A percentile compares a stretch with the other conserved stretches of the same genome.
These are phyloP conservation scores for Septoria linicola DNA, from an alignment of 2,329 filamentous ascomycete species.

Conservation along the genomic window DNA sequence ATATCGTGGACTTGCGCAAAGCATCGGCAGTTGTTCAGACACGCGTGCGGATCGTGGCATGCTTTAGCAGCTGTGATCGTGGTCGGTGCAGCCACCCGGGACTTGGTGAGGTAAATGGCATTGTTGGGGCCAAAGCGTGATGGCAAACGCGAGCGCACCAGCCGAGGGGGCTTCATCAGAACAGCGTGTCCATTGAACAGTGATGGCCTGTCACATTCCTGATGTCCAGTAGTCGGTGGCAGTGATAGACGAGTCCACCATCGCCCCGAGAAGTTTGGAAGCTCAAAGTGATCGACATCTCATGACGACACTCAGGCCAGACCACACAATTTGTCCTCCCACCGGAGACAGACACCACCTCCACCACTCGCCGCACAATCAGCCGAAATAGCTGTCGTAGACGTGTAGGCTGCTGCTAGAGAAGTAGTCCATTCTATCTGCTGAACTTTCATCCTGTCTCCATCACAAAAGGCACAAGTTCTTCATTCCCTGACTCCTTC, in stretches of 20 bases:
- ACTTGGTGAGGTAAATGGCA: conserved; percentile 9
- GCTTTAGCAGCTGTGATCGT: conserved; percentile 4
- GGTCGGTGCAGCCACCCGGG: no score
- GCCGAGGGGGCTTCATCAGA: conserved; percentile 41
- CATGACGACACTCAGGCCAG: conserved; percentile 8
- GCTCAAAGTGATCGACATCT: no score
- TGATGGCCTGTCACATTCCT: conserved; percentile 5
- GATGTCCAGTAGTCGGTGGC: not conserved
- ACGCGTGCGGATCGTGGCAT: conserved; percentile 26
- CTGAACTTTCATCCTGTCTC: not conserved
- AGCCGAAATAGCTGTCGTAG: conserved; percentile 8
- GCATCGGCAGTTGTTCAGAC: conserved; percentile 31
- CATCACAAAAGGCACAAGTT: not conserved
- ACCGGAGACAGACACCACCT: not conserved
- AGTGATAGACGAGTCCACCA: no score
- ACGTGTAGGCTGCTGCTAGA: conserved; percentile 1
- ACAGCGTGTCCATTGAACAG: conserved; percentile 19
- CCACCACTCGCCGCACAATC: conserved; percentile 7
- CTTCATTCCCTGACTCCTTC: not conserved
- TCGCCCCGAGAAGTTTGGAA: no score
- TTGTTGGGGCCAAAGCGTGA: conserved; percentile 36
- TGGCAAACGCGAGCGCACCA: conserved; percentile 49
- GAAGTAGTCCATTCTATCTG: not conserved
- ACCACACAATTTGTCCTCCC: not conserved
- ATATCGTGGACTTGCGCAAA: conserved; percentile 36